phyloP scores from a whole-genome alignment of 345 rosid species.

The Hypericum perforatum region DNA sequence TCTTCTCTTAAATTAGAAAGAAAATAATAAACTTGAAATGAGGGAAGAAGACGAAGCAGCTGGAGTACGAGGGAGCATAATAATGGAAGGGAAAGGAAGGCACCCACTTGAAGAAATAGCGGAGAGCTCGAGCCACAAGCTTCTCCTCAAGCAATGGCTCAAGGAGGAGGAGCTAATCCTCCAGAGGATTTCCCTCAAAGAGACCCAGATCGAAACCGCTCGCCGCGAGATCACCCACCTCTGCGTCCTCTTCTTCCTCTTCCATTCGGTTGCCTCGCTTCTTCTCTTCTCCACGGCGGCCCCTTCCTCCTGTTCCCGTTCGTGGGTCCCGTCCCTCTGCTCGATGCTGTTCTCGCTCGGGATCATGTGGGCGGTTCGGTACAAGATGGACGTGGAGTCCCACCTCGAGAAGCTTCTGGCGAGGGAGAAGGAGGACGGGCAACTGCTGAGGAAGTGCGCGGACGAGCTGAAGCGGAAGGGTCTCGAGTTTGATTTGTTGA shows the following conservation, averaged over 20 bases:
- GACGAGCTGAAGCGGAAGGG: slow-evolving; percentile 94
- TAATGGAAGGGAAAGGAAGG: slow-evolving; percentile 20
- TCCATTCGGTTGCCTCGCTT: slow-evolving; percentile 63
- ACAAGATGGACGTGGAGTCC: slow-evolving; percentile 63
- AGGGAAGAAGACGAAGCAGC: too few species aligned
- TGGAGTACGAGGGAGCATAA: not conserved
- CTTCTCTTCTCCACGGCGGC: slow-evolving; percentile 42
- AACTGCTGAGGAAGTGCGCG: slow-evolving; percentile 64
- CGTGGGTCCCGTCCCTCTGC: slow-evolving; percentile 80
- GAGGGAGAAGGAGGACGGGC: slow-evolving; percentile 86
- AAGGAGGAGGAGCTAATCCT: slow-evolving; percentile 85
- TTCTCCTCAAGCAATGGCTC: slow-evolving; percentile 90
- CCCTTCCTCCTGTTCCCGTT: slow-evolving; percentile 38
- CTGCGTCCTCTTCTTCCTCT: slow-evolving; percentile 79
- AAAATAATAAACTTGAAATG: too few species aligned
- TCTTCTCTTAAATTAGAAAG: too few species aligned
- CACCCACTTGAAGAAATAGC: slow-evolving; percentile 95
- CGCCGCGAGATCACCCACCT: slow-evolving; percentile 68
- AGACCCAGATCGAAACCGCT: slow-evolving; percentile 67
- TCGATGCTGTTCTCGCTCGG: slow-evolving; percentile 64
- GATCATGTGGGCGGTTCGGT: slow-evolving; percentile 73
- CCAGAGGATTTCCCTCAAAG: slow-evolving; percentile 61
- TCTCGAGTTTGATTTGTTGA: slow-evolving; percentile 73
- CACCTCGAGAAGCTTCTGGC: slow-evolving; percentile 70
- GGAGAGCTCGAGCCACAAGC: slow-evolving; percentile 83